Evolutionary conservation across 345 rosid species (phyloP).

Genomic region (Gossypium stocksii): DNA sequence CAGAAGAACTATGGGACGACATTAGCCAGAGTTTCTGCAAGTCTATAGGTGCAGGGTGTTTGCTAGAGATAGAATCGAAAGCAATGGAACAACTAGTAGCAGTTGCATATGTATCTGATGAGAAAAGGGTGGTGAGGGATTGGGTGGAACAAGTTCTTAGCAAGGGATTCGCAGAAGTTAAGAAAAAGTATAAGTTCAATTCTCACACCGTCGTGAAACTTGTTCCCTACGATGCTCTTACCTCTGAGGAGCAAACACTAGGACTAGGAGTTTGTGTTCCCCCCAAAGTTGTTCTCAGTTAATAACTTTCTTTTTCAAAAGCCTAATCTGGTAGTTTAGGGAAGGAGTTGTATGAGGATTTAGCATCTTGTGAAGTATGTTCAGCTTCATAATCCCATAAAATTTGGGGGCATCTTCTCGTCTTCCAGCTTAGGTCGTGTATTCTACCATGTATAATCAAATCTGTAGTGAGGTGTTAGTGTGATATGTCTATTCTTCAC

Average conservation of each 20-base stretch:
- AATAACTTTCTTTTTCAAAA: constrained; percentile 7
- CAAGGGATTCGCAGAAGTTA: constrained; percentile 36
- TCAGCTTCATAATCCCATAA: constrained; percentile 23
- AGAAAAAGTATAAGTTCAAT: constrained; percentile 35
- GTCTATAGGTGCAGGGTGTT: constrained; percentile 31
- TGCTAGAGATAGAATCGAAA: constrained; percentile 39
- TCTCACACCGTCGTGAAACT: constrained; percentile 41
- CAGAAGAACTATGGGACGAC: constrained; percentile 30
- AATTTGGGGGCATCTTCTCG: constrained; percentile 17
- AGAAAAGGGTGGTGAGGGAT: constrained; percentile 29
- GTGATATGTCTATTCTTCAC: neutral
- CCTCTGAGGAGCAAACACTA: constrained; percentile 10
- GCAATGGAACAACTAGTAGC: constrained; percentile 57
- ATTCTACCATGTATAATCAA: constrained; percentile 15
- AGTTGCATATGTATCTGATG: constrained; percentile 41
- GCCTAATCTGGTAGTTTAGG: constrained; percentile 19
- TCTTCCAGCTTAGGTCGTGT: constrained; percentile 13
- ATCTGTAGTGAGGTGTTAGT: constrained; percentile 4
- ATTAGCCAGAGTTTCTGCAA: constrained; percentile 34
- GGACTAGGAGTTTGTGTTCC: constrained; percentile 30
- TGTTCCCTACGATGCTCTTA: constrained; percentile 23
- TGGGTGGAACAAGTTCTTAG: constrained; percentile 46
- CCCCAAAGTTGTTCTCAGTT: constrained; percentile 24
- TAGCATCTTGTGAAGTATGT: constrained; percentile 13
- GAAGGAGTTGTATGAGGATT: constrained; percentile 15